Conservation (phyloP, 495 filamentous ascomycete species). For the Apodospora peruviana region DNA sequence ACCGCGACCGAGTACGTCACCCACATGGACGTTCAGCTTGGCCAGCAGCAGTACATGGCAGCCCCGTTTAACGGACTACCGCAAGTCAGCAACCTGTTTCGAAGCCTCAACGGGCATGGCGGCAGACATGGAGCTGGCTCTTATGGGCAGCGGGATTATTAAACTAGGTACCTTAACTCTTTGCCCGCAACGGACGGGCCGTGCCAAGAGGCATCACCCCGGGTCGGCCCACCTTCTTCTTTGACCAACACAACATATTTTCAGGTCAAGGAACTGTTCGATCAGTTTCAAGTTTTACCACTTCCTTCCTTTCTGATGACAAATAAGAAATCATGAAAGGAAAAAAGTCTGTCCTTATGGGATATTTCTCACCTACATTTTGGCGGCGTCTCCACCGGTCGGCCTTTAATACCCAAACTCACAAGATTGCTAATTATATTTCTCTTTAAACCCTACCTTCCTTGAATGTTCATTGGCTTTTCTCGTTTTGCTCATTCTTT, state of each 20-base stretch:
- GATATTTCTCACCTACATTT: no score
- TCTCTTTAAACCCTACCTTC: no score
- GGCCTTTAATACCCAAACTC: no score
- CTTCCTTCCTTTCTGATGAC: no score
- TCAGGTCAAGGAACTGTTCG: no score
- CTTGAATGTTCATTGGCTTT: not conserved
- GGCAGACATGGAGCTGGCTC: not conserved
- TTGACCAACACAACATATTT: no score
- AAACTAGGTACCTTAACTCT: not conserved
- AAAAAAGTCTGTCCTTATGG: no score
- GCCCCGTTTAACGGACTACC: not conserved
- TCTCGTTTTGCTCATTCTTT: not conserved
- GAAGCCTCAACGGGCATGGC: not conserved
- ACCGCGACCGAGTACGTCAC: not conserved
- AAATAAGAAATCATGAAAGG: no score
- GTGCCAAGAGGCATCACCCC: not conserved
- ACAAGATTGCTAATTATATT: no score
- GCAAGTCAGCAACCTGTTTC: not conserved
- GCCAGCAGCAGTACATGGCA: slow-evolving; percentile 1
- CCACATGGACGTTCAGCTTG: not conserved
- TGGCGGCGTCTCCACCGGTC: no score
- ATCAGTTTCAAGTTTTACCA: no score
- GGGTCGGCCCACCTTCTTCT: no score
- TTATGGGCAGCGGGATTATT: not conserved
- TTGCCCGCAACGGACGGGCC: not conserved